Evolutionary conservation across 1,284 basidiomycete genomes (phyloP).

Genomic region (Agaricales sp.): DNA sequence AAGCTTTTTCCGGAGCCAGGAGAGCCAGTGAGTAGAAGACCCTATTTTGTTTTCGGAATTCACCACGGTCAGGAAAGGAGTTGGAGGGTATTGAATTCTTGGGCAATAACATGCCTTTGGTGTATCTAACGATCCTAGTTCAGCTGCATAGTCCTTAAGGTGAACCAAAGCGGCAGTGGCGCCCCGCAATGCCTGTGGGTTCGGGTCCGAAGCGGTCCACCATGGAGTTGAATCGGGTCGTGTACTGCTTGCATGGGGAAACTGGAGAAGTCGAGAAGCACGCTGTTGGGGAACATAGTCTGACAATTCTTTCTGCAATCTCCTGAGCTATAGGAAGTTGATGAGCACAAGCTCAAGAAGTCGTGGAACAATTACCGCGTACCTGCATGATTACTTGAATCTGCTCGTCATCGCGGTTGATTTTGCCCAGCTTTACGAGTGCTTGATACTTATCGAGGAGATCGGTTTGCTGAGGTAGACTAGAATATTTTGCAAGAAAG

Average conservation of each 20-base stretch:
- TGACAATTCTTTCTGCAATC: slow-evolving; percentile 32
- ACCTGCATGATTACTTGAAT: slow-evolving; percentile 56
- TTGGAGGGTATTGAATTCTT: not conserved
- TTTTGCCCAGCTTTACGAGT: slow-evolving; percentile 36
- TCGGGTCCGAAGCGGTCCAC: slow-evolving; percentile 17
- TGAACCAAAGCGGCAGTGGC: slow-evolving; percentile 31
- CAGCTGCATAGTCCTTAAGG: slow-evolving; percentile 46
- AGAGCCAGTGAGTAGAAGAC: slow-evolving; percentile 66
- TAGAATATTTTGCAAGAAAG: not conserved
- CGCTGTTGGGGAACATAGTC: slow-evolving; percentile 39
- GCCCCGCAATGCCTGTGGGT: slow-evolving; percentile 3
- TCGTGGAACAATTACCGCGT: slow-evolving; percentile 11
- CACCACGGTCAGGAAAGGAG: not conserved
- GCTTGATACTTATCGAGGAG: slow-evolving; percentile 37
- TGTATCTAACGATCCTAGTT: slow-evolving; percentile 44
- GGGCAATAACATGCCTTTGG: slow-evolving; percentile 33
- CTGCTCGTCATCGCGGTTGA: slow-evolving; percentile 57
- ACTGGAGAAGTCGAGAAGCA: slow-evolving; percentile 18
- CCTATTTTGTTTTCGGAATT: slow-evolving; percentile 30
- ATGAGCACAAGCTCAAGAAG: not conserved
- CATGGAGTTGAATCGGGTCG: slow-evolving; percentile 13
- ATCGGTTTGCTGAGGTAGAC: slow-evolving; percentile 21
- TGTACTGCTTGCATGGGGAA: slow-evolving; percentile 9
- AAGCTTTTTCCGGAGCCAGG: slow-evolving; percentile 74
- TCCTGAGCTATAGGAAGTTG: slow-evolving; percentile 28